Evolutionary conservation across 495 filamentous ascomycete species (phyloP).

Genomic region (Penicillium soppii): DNA sequence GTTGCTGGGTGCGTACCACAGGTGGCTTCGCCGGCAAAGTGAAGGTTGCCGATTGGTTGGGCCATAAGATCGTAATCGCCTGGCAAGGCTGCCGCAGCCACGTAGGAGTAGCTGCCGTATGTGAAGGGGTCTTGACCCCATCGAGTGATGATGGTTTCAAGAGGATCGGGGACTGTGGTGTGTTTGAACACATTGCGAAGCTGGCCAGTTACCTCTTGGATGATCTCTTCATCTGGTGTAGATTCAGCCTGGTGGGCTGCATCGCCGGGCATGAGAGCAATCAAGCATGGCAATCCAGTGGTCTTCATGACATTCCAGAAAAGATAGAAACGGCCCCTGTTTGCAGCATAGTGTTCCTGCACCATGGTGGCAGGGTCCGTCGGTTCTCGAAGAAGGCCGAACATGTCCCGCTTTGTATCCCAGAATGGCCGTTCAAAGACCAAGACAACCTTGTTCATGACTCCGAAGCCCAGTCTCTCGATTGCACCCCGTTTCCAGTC

Average conservation of each 20-base stretch:
- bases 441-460: conserved; percentile 92
- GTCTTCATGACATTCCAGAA: conserved; percentile 96
- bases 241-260: conserved; percentile 85
- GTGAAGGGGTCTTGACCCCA: conserved; percentile 91
- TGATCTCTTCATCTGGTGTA: conserved; percentile 67
- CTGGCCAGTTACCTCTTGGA: conserved; percentile 75
- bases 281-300: conserved; percentile 79
- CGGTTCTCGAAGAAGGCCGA: conserved; percentile 83
- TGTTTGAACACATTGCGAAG: conserved; percentile 66
- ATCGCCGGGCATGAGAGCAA: conserved; percentile 95
- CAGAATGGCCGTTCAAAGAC: conserved; percentile 91
- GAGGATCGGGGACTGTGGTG: conserved; percentile 64
- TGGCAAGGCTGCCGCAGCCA: conserved; percentile 72
- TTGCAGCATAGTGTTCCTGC: conserved; percentile 61
- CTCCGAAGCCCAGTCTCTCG: conserved; percentile 84
- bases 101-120: conserved; percentile 89
- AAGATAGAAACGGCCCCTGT: conserved; percentile 85
- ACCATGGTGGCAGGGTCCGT: conserved; percentile 49
- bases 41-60: conserved; percentile 76
- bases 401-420: conserved; percentile 90
- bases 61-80: conserved; percentile 96
- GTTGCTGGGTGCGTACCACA: conserved; percentile 94
- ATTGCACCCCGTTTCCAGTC: conserved; percentile 82
- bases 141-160: conserved; percentile 89
- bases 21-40: conserved; percentile 96